phyloP scores from a whole-genome alignment of 148 eudicot genomes.

The Polygonum maritimum region DNA sequence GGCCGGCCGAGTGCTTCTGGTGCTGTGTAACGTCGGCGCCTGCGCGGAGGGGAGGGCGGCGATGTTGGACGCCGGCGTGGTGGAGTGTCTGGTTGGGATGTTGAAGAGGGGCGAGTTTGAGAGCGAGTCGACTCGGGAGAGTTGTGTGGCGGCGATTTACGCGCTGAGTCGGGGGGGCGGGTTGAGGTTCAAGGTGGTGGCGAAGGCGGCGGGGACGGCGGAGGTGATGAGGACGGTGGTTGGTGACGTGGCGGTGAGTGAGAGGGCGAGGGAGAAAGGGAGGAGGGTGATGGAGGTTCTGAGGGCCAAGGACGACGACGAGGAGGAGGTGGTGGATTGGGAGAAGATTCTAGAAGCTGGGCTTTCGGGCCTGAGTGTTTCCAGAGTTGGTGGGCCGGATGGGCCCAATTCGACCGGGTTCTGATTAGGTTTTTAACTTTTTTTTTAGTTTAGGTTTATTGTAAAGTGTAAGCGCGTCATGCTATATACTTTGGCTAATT shows the following conservation, averaged over 20 bases:
- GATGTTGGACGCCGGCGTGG: slow-evolving; percentile 74
- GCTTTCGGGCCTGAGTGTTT: slow-evolving; percentile 28
- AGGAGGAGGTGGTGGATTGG: slow-evolving; percentile 75
- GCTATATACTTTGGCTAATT: background rate
- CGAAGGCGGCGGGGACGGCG: slow-evolving; percentile 60
- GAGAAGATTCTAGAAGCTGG: slow-evolving; percentile 59
- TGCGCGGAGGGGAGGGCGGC: slow-evolving; percentile 67
- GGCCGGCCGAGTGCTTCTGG: slow-evolving; percentile 51
- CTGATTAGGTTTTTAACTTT: background rate
- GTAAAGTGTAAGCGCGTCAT: background rate
- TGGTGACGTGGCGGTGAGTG: slow-evolving; percentile 25
- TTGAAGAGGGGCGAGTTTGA: slow-evolving; percentile 38
- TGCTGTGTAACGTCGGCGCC: slow-evolving; percentile 60
- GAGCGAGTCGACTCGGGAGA: slow-evolving; percentile 59
- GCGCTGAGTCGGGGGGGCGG: slow-evolving; percentile 69
- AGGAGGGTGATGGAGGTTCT: slow-evolving; percentile 48
- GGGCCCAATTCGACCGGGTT: slow-evolving; percentile 32
- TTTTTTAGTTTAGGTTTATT: background rate
- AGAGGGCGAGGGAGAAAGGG: slow-evolving; percentile 46
- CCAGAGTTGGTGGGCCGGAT: slow-evolving; percentile 16
- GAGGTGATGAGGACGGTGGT: slow-evolving; percentile 42
- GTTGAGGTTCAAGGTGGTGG: slow-evolving; percentile 76
- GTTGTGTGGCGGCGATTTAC: slow-evolving; percentile 58
- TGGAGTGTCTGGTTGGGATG: slow-evolving; percentile 46
- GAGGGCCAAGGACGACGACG: slow-evolving; percentile 61